Base-by-base conservation (phyloP, 495 filamentous ascomycete species). In the Barbatosphaeria neglecta region DNA sequence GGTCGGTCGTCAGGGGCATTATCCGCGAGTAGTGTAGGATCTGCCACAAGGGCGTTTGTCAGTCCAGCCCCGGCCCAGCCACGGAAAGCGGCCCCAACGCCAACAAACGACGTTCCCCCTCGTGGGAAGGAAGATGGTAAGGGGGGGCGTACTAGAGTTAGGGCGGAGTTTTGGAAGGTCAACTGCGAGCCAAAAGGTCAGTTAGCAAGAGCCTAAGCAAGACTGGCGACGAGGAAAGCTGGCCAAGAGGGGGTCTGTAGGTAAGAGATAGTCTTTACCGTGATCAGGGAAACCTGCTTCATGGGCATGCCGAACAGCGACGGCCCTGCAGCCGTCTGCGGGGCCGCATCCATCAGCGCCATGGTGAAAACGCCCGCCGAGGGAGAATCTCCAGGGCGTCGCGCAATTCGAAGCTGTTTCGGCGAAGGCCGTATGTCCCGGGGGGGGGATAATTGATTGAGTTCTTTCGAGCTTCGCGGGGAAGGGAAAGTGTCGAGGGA, bases 1-100 rank as follows among this genome's bases (percentile, higher is more conserved):
- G 87, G 43, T 86, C 84, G 53, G 80, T 79, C 25, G 79, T 76
- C 17, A 80, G 73, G 6, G 87, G 83, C 92, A 98, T 98, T 37
- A 89, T 76, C 52, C 89, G 77, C 11, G 90, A 95, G 60, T 96
- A 96, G 68, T 95, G 90, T 69, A 90, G 81, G 33, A 96, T 74
- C 84, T 87, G 59, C 31, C 42, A 20, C 16, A n/a, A n/a, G 22
- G 27, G 27, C 22, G 37, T 27, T 16, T 37, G 13, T 19, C n/a
- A 16, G 24, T 23, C 40, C 16, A n/a, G n/a, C n/a, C n/a, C n/a
- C n/a, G n/a, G n/a, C n/a, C n/a, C n/a, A n/a, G n/a, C n/a, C n/a
- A n/a, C n/a, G n/a, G n/a, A n/a, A n/a, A n/a, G n/a, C n/a, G n/a
- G n/a, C n/a, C n/a, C n/a, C n/a, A n/a, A n/a, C n/a, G n/a, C n/a